Base-by-base conservation (phyloP, 2,329 filamentous ascomycete species). In the Plectosphaerella plurivora region DNA sequence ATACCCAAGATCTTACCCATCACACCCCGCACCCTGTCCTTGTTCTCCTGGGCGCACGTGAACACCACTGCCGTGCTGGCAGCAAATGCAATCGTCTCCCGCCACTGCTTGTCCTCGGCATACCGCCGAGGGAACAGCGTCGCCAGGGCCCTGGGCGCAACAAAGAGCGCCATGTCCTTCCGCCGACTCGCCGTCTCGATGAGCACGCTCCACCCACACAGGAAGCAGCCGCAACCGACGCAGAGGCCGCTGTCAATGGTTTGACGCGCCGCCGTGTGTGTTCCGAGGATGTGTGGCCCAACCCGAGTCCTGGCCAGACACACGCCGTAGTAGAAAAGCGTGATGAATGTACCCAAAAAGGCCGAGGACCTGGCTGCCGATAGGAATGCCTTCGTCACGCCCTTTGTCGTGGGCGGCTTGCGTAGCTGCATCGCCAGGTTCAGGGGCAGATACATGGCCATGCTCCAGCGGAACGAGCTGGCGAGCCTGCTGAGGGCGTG, bases 121-220 rank as follows among this genome's bases (percentile, higher is more conserved):
- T 94, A 95, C 41, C 81, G 75, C 55, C 90, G 74, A 7, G 91
- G 90, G 15, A 95, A 70, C 55, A 92, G 66, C 1, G 87, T 89
- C 9, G 87, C 88, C 56, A 89, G 73, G 14, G 90, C 91, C 56
- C 89, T 78, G 0, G 91, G 91, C 18, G 88, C 83, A 44, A 94
- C 89, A 65, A 95, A 95, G 39, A 94, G 76, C 9, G 86, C 82
- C 63, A 95, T 80, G 63, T 95, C 90, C 62, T 87, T 85, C 52
- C 87, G 76, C 56, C 88, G 79, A 45, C 75, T 74, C 5, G 77
- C 62, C 67, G 81, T 75, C 69, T 95, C 91, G 36, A 91, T 69
- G 45, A 95, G 73, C 45, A 94, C 84, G 68, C 89, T 92, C 86
- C 87, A 91, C 3, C 91, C 91, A 64, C 90, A 95, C 42, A 91